Conservation (phyloP, 345 rosid species). For the Pugionium dolabratum region DNA sequence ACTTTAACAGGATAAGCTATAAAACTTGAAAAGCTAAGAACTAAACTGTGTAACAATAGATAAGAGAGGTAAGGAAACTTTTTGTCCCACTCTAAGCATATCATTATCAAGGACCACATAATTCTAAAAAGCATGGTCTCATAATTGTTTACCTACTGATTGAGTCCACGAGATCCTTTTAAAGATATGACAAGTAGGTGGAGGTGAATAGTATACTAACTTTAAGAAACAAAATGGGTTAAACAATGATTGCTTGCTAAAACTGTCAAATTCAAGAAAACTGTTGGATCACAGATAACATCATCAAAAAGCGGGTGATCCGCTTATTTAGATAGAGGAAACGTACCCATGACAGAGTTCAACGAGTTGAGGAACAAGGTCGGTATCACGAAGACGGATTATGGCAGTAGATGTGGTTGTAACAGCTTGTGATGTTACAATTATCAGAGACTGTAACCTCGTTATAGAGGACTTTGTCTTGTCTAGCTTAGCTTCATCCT, state of each 20-base stretch:
- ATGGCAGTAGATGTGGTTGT: slow-evolving; percentile 86
- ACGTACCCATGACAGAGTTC: slow-evolving; percentile 91
- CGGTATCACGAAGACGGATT: slow-evolving; percentile 72
- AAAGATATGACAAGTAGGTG: slow-evolving; percentile 5
- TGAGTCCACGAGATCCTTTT: slow-evolving; percentile 21
- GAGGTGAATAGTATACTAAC: not conserved
- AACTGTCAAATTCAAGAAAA: slow-evolving; percentile 11
- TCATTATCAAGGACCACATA: slow-evolving; percentile 10
- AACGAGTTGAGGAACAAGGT: slow-evolving; percentile 90
- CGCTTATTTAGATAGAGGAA: slow-evolving; percentile 17
- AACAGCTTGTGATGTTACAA: slow-evolving; percentile 87
- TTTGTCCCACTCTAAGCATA: slow-evolving; percentile 16
- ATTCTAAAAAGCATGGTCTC: slow-evolving; percentile 24
- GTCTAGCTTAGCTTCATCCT: slow-evolving; percentile 75
- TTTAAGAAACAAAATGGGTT: slow-evolving; percentile 1
- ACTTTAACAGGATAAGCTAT: slow-evolving; percentile 8
- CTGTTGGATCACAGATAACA: not conserved
- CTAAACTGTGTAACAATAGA: not conserved
- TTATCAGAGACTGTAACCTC: slow-evolving; percentile 71
- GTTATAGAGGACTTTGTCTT: slow-evolving; percentile 79
- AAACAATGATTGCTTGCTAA: slow-evolving; percentile 17
- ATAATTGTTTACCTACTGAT: slow-evolving; percentile 25
- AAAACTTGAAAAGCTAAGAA: not conserved
- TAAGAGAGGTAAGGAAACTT: slow-evolving; percentile 1
- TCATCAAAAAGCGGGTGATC: slow-evolving; percentile 5